A percentile compares a stretch with the other conserved stretches of the same genome.
Conservation (phyloP, 257 asterid species). For the Euphrasia confusa region DNA sequence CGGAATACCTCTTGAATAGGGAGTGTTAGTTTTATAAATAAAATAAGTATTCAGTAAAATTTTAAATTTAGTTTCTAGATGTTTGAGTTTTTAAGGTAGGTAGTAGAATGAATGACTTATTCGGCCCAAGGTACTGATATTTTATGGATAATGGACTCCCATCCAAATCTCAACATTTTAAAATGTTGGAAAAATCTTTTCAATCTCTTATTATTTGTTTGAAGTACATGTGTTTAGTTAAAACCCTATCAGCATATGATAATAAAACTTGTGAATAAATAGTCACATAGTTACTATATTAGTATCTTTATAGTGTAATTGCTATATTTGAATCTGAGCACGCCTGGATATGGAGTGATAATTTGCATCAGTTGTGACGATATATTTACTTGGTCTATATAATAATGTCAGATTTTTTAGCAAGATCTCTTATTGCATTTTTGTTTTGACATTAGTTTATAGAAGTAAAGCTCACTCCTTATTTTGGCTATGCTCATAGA, state of each 20-base stretch:
- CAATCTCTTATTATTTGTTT: slow-evolving; percentile 5
- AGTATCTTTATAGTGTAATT: background rate
- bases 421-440: no score
- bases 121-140: background rate
- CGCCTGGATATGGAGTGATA: background rate
- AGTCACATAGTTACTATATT: background rate
- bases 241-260: background rate
- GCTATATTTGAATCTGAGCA: background rate
- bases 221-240: background rate
- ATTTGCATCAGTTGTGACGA: background rate
- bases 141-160: background rate
- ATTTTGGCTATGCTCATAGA: no score
- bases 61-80: slow-evolving; percentile 1
- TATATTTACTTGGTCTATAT: background rate
- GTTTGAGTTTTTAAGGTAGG: background rate
- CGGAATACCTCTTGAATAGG: background rate
- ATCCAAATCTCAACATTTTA: background rate
- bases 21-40: background rate
- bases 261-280: background rate
- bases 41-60: background rate
- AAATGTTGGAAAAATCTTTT: background rate
- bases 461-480: no score
- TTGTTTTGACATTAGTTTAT: no score
- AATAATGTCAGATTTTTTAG: background rate
- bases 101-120: background rate